Evolutionary conservation across 345 rosid species (phyloP).

Genomic region (Linum tenue): DNA sequence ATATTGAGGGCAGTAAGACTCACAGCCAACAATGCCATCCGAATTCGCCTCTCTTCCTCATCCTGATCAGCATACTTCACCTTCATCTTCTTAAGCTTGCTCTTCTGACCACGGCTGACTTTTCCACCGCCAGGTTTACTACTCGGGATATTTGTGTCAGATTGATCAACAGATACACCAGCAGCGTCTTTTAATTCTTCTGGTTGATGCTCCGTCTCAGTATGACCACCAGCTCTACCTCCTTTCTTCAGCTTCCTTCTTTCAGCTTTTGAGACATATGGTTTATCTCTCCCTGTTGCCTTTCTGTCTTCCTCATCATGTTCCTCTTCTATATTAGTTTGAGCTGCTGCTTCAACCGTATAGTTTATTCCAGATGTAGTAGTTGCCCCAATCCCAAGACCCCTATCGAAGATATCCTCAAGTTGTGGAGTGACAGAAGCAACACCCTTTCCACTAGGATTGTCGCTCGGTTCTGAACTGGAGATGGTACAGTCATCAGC

Average conservation of each 20-base stretch:
- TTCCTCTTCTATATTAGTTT: constrained; percentile 32
- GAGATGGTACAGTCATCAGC: constrained; percentile 6
- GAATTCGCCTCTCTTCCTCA: constrained; percentile 78
- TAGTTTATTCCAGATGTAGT: constrained; percentile 33
- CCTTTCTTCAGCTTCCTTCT: constrained; percentile 85
- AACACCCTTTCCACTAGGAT: constrained; percentile 27
- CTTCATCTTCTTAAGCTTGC: constrained; percentile 94
- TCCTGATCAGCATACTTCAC: constrained; percentile 97
- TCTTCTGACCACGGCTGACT: constrained; percentile 74
- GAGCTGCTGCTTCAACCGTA: constrained; percentile 33
- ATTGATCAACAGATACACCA: constrained; percentile 25
- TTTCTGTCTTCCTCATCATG: constrained; percentile 38
- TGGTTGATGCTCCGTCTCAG: constrained; percentile 28
- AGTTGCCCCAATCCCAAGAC: constrained; percentile 81
- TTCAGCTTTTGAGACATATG: constrained; percentile 75
- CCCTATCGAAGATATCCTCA: constrained; percentile 89
- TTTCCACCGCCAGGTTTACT: constrained; percentile 54
- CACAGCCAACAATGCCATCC: constrained; percentile 87
- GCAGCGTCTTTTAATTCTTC: constrained; percentile 29
- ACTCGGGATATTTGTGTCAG: constrained; percentile 30
- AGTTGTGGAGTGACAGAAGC: constrained; percentile 52
- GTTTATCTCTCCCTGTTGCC: constrained; percentile 44
- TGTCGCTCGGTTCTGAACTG: constrained; percentile 20
- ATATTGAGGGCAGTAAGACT: constrained; percentile 27
- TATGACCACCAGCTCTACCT: constrained; percentile 26